These are phyloP conservation scores for Rhodotorula sphaerocarpa DNA, from an alignment of 768 basidiomycete species.

Conservation along the genomic window DNA sequence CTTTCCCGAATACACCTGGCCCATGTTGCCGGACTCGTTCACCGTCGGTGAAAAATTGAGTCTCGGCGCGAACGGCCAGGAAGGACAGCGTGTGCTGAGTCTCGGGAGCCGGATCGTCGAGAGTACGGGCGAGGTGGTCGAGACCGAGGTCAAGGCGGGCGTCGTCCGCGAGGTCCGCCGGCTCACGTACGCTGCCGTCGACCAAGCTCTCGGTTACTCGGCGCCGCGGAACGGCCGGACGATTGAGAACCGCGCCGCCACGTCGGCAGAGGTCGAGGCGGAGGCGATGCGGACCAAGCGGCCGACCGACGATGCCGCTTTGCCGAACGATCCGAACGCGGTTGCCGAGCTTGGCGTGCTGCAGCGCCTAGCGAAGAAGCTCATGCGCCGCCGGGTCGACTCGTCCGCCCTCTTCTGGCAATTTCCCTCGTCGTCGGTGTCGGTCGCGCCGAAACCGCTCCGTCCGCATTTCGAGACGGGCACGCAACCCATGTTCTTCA, in stretches of 20 bases:
- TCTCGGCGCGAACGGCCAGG: slow-evolving; percentile 40
- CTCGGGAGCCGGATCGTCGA: slow-evolving; percentile 67
- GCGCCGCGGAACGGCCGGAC: slow-evolving; percentile 32
- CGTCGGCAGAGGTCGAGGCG: not conserved
- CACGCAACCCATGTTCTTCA: not conserved
- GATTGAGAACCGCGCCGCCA: not conserved
- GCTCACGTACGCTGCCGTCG: slow-evolving; percentile 62
- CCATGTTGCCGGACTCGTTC: slow-evolving; percentile 60
- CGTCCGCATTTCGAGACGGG: not conserved
- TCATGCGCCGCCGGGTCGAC: slow-evolving; percentile 10
- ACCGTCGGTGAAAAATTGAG: slow-evolving; percentile 42
- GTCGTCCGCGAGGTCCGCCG: slow-evolving; percentile 60
- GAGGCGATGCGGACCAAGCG: not conserved
- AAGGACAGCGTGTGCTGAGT: slow-evolving; percentile 57
- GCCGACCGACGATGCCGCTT: slow-evolving; percentile 9
- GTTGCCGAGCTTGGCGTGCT: slow-evolving; percentile 7
- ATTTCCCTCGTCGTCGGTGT: slow-evolving; percentile 14
- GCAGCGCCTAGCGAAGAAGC: not conserved
- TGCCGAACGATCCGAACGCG: slow-evolving; percentile 2
- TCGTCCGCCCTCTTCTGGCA: slow-evolving; percentile 25
- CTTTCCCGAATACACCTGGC: slow-evolving; percentile 55
- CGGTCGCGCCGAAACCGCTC: slow-evolving; percentile 15
- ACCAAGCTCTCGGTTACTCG: slow-evolving; percentile 42
- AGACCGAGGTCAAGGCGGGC: slow-evolving; percentile 62
- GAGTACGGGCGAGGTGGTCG: slow-evolving; percentile 56